A percentile compares a stretch with the other conserved stretches of the same genome.
Evolutionary conservation across 306 rosid species (phyloP).

Genomic region (Gastrolobium villosum): DNA sequence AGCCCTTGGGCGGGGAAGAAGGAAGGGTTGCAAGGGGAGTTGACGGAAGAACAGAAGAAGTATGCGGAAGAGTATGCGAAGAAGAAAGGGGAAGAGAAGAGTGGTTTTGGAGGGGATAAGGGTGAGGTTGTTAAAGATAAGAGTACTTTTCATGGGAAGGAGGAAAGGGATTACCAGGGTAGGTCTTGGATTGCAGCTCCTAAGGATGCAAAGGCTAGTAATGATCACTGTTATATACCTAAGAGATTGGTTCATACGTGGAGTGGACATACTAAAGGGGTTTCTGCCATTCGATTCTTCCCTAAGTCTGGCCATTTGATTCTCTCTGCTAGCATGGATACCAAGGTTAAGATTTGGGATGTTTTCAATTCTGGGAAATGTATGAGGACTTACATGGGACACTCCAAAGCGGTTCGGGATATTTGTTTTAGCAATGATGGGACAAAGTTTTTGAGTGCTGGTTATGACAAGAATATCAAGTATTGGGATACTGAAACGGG

Average conservation of each 20-base stretch:
- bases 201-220: conserved; percentile 88
- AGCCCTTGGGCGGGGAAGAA: conserved; percentile 98
- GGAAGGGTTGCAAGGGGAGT: conserved; percentile 77
- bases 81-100: conserved; percentile 95
- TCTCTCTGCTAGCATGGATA: conserved; percentile 91
- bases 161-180: conserved; percentile 96
- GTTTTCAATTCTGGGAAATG: conserved; percentile 95
- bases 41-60: conserved; percentile 91
- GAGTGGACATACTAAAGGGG: conserved; percentile 99
- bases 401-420: conserved; percentile 87
- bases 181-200: conserved; percentile 98
- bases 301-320: conserved; percentile 91
- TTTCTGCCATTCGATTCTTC: conserved; percentile 92
- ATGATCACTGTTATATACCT: conserved; percentile 94
- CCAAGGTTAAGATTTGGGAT: conserved; percentile 98
- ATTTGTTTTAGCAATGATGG: conserved; percentile 95
- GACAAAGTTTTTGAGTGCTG: conserved; percentile 84
- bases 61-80: conserved; percentile 90
- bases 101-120: conserved; percentile 78
- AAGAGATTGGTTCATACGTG: conserved; percentile 97
- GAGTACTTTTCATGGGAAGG: conserved; percentile 94
- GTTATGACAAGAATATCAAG: conserved; percentile 96
- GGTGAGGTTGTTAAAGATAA: conserved; percentile 76
- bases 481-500: conserved; percentile 99
- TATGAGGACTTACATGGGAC: conserved; percentile 99